Percentiles rank a stretch among this genome's conserved stretches.
Evolutionary conservation across 768 basidiomycete species (phyloP).

Genomic region (Scleroderma bovista): DNA sequence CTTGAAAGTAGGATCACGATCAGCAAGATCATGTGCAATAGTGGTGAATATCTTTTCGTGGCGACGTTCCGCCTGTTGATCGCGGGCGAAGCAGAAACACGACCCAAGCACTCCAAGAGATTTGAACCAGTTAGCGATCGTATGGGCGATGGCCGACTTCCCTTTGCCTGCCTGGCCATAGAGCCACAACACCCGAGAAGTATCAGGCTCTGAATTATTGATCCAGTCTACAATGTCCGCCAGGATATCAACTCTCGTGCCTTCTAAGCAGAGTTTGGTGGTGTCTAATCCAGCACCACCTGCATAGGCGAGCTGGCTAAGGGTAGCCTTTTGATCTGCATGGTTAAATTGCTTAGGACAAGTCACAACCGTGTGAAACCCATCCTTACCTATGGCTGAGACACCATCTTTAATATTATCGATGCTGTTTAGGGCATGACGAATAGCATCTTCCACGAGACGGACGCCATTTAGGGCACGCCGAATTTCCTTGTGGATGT

Average conservation of each 20-base stretch:
- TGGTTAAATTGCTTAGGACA: too few species aligned
- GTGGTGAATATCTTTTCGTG: conserved; percentile 5
- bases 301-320: background rate
- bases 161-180: background rate
- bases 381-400: too few species aligned
- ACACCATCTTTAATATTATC: too few species aligned
- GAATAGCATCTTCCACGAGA: too few species aligned
- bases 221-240: background rate
- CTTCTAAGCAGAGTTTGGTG: background rate
- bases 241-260: background rate
- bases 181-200: background rate
- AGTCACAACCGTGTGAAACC: too few species aligned
- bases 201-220: background rate
- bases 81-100: conserved; percentile 13
- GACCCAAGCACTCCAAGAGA: conserved; percentile 13
- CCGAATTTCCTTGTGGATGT: too few species aligned
- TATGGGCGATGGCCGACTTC: too few species aligned
- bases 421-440: too few species aligned
- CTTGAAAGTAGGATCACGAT: conserved; percentile 5
- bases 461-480: too few species aligned
- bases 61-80: background rate
- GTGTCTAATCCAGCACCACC: background rate
- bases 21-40: conserved; percentile 11
- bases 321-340: too few species aligned
- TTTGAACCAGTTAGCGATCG: too few species aligned